Evolutionary conservation across 495 filamentous ascomycete genomes (phyloP), one percentile per base, ranked within the genome.

Genomic region (Penicillium subrubescens): DNA sequence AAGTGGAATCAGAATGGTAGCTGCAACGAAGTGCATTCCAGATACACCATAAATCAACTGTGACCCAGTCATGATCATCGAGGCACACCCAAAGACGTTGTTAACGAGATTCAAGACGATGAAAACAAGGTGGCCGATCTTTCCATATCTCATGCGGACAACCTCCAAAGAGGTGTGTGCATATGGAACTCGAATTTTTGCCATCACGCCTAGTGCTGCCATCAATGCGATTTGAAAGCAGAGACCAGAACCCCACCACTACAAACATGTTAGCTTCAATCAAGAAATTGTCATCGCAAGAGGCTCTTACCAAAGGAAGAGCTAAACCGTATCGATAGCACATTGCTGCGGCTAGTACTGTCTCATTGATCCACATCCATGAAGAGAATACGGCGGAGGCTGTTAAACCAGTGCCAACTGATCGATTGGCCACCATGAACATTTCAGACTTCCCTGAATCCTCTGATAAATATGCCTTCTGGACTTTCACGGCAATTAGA

Each of bases 141-240:
- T 72, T 25, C 84, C 83, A 70, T 87, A 86, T 59, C 84, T 77
- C 69, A 82, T 80, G 21, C 79, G 77, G 53, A 86, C 81, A 43
- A 84, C 81, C 66, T 87, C 84, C 5, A 86, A 71, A 25, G 81
- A 86, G 0, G 84, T 87, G 66, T 85, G 83, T 0, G 83, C 83
- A 65, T 85, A 85, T 6, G 84, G 84, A 5, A 84, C 84, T 67
- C 80, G 69, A 57, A 78, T 72, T 64, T 80, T 80, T 41, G 75
- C 75, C 71, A 77, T 72, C 2, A 79, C 74, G 12, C 74, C 78
- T 3, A 80, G 66, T 14, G 67, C 74, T 8, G 78, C 73, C 76
- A 80, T 79, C 43, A 80, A 60, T 29, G 75, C 75, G 54, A 80
- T 77, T 61, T 79, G 75, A 58, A 79, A 78, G 48, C 72, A 79